These are phyloP conservation scores for Typha latifolia DNA, from an alignment of 176 grass and related monocot species.

Conservation along the genomic window DNA sequence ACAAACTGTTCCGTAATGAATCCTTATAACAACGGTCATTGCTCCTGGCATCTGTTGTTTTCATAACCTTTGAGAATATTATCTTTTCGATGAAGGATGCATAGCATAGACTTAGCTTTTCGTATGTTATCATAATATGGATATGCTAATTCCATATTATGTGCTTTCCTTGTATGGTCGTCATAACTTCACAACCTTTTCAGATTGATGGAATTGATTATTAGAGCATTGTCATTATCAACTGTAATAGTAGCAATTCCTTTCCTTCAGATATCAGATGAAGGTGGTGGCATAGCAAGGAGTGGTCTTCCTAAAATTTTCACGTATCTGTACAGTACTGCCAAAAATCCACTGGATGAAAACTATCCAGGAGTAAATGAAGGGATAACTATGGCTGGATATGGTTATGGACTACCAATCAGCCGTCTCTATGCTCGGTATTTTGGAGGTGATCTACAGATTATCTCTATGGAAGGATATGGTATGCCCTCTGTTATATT, in stretches of 20 bases:
- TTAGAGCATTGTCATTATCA: neutral
- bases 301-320: constrained; percentile 90
- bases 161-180: too few relatives aligned
- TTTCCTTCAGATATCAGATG: constrained; percentile 69
- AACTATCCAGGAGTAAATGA: constrained; percentile 42
- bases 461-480: constrained; percentile 99
- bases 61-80: too few relatives aligned
- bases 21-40: too few relatives aligned
- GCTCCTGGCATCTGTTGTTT: too few relatives aligned
- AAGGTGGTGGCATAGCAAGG: constrained; percentile 93
- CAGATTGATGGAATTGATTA: too few relatives aligned
- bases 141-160: too few relatives aligned
- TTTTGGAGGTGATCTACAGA: constrained; percentile 91
- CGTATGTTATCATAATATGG: too few relatives aligned
- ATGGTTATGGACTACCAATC: constrained; percentile 83
- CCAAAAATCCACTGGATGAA: constrained; percentile 69
- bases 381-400: constrained; percentile 83
- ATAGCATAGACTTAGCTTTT: too few relatives aligned
- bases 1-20: too few relatives aligned
- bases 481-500: constrained; percentile 27
- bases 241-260: neutral
- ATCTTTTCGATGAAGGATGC: too few relatives aligned
- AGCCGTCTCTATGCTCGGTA: constrained; percentile 91
- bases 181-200: too few relatives aligned
- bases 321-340: constrained; percentile 94